A percentile compares a stretch with the other conserved stretches of the same genome.
Conservation (phyloP, 805 yeast genomes). For the Wickerhamomyces canadensis region DNA sequence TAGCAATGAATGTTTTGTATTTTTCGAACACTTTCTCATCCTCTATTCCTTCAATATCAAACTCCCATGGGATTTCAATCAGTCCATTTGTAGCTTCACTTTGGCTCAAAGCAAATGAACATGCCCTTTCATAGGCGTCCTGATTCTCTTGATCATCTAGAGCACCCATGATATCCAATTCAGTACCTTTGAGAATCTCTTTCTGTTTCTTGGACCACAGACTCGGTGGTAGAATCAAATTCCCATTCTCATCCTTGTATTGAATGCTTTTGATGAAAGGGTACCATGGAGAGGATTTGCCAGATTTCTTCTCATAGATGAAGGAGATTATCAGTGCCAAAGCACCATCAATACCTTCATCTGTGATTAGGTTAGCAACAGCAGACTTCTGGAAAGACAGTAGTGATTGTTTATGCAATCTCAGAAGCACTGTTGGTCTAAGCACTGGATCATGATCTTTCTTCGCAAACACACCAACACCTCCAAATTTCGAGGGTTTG, state of each 20-base stretch:
- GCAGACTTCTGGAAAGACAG: constrained; percentile 54
- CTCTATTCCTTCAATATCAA: constrained; percentile 24
- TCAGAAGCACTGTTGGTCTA: constrained; percentile 31
- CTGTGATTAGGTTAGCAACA: constrained; percentile 63
- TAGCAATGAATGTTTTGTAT: constrained; percentile 47
- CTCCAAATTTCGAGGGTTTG: constrained; percentile 47
- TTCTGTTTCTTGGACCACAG: constrained; percentile 56
- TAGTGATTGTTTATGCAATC: constrained; percentile 57
- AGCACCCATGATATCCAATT: constrained; percentile 55
- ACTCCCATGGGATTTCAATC: constrained; percentile 25
- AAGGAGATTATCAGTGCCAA: constrained; percentile 62
- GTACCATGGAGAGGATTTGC: constrained; percentile 75
- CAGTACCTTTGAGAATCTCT: constrained; percentile 46
- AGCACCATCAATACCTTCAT: constrained; percentile 56
- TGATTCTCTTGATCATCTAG: constrained; percentile 42
- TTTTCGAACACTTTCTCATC: constrained; percentile 19
- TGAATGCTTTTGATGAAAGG: constrained; percentile 52
- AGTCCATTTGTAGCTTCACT: constrained; percentile 21
- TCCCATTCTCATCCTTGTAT: constrained; percentile 24
- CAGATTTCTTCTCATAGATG: constrained; percentile 60
- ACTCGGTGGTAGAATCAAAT: constrained; percentile 49
- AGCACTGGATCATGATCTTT: constrained; percentile 29
- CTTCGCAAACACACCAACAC: constrained; percentile 68
- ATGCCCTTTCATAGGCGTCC: constrained; percentile 32
- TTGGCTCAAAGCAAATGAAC: constrained; percentile 27